Evolutionary conservation across 1,284 basidiomycete species (phyloP).

Genomic region (Phellinidium pouzarii): DNA sequence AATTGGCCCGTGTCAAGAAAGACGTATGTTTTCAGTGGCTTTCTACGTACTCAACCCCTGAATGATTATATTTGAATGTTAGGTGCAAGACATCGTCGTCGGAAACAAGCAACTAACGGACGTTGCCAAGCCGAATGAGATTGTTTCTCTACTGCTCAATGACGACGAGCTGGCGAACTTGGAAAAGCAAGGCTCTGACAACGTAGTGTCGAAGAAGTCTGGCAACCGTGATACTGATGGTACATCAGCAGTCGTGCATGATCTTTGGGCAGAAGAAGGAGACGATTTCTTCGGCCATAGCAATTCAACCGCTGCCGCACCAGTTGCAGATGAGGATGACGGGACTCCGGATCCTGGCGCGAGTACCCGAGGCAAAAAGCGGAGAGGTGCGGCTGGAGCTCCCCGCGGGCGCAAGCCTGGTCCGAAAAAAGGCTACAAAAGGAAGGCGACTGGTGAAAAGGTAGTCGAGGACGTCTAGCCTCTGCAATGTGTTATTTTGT

Average conservation of each 20-base stretch:
- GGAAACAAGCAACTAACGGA: conserved; percentile 93
- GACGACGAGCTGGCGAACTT: conserved; percentile 82
- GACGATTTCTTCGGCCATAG: conserved; percentile 73
- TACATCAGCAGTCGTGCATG: conserved; percentile 39
- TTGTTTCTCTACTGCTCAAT: conserved; percentile 91
- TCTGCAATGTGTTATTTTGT: conserved; percentile 5
- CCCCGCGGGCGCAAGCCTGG: conserved; percentile 29
- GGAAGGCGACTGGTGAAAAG: conserved; percentile 21
- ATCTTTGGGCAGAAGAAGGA: conserved; percentile 78
- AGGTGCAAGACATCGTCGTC: conserved; percentile 99
- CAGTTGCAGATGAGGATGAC: conserved; percentile 32
- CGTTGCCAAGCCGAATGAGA: conserved; percentile 93
- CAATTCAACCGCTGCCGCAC: conserved; percentile 21
- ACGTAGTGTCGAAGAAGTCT: conserved; percentile 32
- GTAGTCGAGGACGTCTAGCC: conserved; percentile 8
- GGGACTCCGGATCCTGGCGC: conserved; percentile 22
- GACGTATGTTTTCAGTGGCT: conserved; percentile 51
- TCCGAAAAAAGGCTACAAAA: conserved; percentile 24
- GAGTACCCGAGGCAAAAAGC: conserved; percentile 31
- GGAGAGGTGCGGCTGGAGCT: conserved; percentile 26
- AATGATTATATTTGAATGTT: conserved; percentile 11
- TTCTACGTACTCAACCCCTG: not conserved
- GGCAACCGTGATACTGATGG: conserved; percentile 32
- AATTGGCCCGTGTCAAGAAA: conserved; percentile 92
- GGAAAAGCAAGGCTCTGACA: conserved; percentile 28